Base-by-base conservation (phyloP, 116 monocot genomes). In the Trichopus zeylanicus region DNA sequence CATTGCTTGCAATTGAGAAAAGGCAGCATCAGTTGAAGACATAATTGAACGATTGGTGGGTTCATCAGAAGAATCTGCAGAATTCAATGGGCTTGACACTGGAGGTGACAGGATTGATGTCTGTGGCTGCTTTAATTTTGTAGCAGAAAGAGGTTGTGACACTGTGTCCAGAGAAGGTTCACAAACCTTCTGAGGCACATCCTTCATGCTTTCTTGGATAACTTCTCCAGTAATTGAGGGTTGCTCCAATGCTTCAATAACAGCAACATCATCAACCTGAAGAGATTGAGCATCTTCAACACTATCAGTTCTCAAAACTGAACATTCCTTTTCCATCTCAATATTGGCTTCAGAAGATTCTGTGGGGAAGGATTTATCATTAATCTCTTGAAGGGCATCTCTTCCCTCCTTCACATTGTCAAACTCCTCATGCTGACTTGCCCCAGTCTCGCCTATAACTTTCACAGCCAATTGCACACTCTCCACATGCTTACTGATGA, bases 61-160 rank as follows among this genome's bases (percentile, higher is more conserved):
- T 47, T 81, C 89, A 76, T 86, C 73, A 22, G 57, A 73, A 59
- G 76, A 95, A 65, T 77, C 84, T 10, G 63, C 64, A 4, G 74
- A 80, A 38, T 84, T 84, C 24, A 75, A 78, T 52, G 69, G 67
- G 63, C 81, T 83, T 18, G 59, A 32, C 63, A 74, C 57, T 31
- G 89, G 78, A 6, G 86, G 74, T 32, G 79, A 75, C 54, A 66
- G 61, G 2, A 60, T 57, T 32, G 74, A 81, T 66, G 54, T 31
- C 62, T 81, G 85, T 29, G 72, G 53, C 18, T 79, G 67, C 64
- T 80, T 85, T 26, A 63, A 69, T 66, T 82, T 82, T 8, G 56
- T 55, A 71, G 67, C 30, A 37, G 60, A 59, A 56, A 66, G 25
- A 47, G 68, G 60, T 35, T 71, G 60, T 58, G 70, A 52, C 37